phyloP scores from a whole-genome alignment of 345 rosid genomes.

The Corymbia maculata region DNA sequence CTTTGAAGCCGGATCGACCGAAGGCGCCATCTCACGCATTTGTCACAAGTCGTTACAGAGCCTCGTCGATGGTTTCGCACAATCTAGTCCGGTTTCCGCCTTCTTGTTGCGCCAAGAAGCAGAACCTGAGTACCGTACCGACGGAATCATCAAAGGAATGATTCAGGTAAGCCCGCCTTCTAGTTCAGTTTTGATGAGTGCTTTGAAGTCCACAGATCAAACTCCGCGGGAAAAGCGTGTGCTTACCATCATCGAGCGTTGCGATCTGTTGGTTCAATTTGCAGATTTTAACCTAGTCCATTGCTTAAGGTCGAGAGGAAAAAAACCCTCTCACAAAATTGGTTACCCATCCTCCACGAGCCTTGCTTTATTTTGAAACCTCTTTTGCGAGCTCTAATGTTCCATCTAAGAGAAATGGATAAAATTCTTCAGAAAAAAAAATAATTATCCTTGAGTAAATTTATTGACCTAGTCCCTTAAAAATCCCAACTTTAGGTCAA shows the following conservation, averaged over 20 bases:
- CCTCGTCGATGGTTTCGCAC: neutral
- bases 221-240: neutral
- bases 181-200: neutral
- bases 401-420: too few relatives aligned
- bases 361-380: too few relatives aligned
- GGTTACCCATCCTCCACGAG: neutral
- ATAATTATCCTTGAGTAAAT: too few relatives aligned
- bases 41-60: neutral
- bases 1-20: neutral
- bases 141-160: too few relatives aligned
- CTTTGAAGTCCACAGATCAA: neutral
- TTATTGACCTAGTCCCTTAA: too few relatives aligned
- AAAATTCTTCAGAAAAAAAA: too few relatives aligned
- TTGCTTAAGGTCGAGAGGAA: neutral
- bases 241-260: neutral
- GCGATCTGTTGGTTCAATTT: neutral
- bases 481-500: neutral
- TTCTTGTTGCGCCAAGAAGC: too few relatives aligned
- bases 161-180: too few relatives aligned
- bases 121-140: too few relatives aligned
- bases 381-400: too few relatives aligned
- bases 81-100: neutral
- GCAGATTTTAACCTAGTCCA: neutral
- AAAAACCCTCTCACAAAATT: neutral
- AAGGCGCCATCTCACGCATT: neutral